Conservation (phyloP, 495 filamentous ascomycete genomes). For the Talaromyces wortmannii region DNA sequence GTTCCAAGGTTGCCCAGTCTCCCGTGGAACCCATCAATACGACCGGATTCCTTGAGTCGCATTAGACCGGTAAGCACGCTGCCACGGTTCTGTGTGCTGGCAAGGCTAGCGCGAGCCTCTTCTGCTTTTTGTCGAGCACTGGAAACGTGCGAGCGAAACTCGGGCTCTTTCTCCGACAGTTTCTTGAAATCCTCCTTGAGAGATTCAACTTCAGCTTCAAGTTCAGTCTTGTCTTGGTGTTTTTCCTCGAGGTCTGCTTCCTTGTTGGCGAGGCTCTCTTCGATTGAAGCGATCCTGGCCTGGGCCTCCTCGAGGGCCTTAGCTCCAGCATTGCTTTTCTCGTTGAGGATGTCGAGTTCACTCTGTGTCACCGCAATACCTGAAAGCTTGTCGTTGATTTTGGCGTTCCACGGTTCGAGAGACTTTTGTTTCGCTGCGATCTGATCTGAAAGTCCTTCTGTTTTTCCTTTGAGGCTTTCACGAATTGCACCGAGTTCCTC, state of each 20-base stretch:
- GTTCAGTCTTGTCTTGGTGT: constrained; percentile 58
- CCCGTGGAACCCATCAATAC: constrained; percentile 94
- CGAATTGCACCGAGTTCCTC: constrained; percentile 72
- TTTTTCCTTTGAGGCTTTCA: constrained; percentile 87
- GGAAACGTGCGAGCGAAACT: constrained; percentile 73
- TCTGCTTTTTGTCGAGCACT: constrained; percentile 88
- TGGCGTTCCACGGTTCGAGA: constrained; percentile 92
- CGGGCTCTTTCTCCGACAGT: constrained; percentile 68
- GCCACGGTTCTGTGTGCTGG: constrained; percentile 83
- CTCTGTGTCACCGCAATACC: constrained; percentile 89
- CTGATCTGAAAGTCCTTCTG: constrained; percentile 85
- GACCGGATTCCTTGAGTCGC: constrained; percentile 90
- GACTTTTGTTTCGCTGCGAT: constrained; percentile 89
- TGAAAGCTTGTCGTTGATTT: constrained; percentile 92
- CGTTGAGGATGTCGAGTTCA: constrained; percentile 83
- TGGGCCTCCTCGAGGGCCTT: constrained; percentile 80
- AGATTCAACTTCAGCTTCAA: constrained; percentile 69
- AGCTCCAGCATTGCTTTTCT: constrained; percentile 79
- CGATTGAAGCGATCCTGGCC: constrained; percentile 64
- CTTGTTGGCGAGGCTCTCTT: constrained; percentile 63
- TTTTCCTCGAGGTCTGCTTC: constrained; percentile 67
- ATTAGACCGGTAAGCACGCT: constrained; percentile 88
- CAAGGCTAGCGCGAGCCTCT: constrained; percentile 83
- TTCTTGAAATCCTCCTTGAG: constrained; percentile 65
- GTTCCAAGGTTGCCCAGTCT: constrained; percentile 92